Base-by-base conservation (phyloP, 805 yeast genomes). In the Zygotorulaspora danielsina region DNA sequence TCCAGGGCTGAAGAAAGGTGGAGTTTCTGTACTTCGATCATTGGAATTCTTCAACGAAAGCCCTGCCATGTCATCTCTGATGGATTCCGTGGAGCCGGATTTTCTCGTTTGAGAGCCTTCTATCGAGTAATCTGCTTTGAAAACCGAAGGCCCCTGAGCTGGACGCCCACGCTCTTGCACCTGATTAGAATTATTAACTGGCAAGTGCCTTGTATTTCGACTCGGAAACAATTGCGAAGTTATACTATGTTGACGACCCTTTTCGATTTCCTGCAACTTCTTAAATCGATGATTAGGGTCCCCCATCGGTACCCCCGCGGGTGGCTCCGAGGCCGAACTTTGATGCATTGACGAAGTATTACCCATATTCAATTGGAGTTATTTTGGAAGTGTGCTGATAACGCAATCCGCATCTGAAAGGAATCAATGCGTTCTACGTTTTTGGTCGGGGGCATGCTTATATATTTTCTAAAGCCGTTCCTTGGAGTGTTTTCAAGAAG, bases 161-260 rank as follows among this genome's bases (percentile, higher is more conserved):
- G 15, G 9, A 27, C 11, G 19, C 11, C 19, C 16, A 21, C 15
- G 37, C 11, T 16, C 13, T 24, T 24, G 31, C 17, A 24, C 19
- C 16, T 28, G 13, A 13, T 34, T 34, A 16, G 12, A 21, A 12
- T 27, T 22, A 6, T 13, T 18, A 27, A 6, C 18, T 3, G 26
- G 25, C 2, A 35, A 31, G 36, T 49, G 46, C 24, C 52, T 41
- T 8, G 48, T 41, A 28, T 44, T 34, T 38, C 49, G 39, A 17
- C 46, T 46, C 20, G 52, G 50, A 25, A 51, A 51, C 12, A 51
- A 43, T 32, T 51, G 52, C 9, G 55, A 51, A 3, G 55, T 49
- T 12, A 45, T 45, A 34, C 49, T 42, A 36, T 48, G 38, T 13
- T 44, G 47, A 16, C 47, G 39, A n/a, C 44, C 39, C n/a, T 32